Conservation (phyloP, 148 eudicot genomes). For the Dysphania ambrosioides region DNA sequence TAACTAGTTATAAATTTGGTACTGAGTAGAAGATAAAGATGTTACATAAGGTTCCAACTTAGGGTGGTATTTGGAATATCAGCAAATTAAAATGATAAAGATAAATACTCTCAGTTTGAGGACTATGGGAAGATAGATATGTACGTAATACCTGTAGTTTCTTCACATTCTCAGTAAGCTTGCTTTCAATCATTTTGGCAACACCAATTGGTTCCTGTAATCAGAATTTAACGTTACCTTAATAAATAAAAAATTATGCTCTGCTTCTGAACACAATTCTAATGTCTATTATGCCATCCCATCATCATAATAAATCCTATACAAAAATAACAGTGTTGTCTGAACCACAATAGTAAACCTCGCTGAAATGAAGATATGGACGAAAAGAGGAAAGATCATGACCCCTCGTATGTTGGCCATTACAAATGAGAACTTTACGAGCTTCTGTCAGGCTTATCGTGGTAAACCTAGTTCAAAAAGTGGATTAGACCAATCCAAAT, state of each 20-base stretch:
- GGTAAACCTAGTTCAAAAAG: not conserved
- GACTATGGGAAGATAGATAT: not conserved
- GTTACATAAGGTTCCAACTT: too few species aligned
- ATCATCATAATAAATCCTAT: not conserved
- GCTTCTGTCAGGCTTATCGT: not conserved
- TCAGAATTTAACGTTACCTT: not conserved
- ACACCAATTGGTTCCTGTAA: slow-evolving; percentile 55
- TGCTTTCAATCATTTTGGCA: slow-evolving; percentile 46
- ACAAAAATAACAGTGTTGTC: not conserved
- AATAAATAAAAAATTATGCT: too few species aligned
- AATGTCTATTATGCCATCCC: not conserved
- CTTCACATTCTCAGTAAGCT: slow-evolving; percentile 55
- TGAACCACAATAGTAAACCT: not conserved
- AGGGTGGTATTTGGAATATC: not conserved
- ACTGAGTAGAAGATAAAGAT: too few species aligned
- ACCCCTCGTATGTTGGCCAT: not conserved
- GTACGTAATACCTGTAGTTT: slow-evolving; percentile 48
- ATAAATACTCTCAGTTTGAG: not conserved
- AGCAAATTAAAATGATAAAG: not conserved
- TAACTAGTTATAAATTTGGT: too few species aligned
- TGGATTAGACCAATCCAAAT: not conserved
- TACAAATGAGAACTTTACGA: not conserved
- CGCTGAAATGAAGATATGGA: not conserved
- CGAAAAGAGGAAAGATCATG: too few species aligned
- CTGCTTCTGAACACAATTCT: not conserved